A percentile compares a stretch with the other conserved stretches of the same genome.
Conservation (phyloP, 179 eudicot species). For the Drosera spatulata region DNA sequence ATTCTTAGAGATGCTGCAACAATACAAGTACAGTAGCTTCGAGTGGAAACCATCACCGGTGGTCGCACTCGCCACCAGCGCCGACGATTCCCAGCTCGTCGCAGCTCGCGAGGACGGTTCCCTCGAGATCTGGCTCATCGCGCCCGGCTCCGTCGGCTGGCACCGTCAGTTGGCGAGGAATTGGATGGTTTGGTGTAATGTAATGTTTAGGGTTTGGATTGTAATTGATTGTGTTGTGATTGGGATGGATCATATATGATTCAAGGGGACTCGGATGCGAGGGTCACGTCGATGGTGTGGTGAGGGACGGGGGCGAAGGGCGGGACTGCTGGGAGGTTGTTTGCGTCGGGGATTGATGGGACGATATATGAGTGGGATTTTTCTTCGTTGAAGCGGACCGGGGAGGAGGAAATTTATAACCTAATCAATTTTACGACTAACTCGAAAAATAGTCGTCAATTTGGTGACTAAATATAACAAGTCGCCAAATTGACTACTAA, state of each 20-base stretch:
- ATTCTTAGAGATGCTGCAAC: conserved; percentile 9
- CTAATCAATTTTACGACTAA: too few species aligned
- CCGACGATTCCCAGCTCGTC: conserved; percentile 76
- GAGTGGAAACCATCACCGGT: conserved; percentile 83
- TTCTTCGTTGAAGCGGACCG: conserved; percentile 46
- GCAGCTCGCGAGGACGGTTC: conserved; percentile 93
- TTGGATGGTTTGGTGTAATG: neutral
- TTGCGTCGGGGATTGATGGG: conserved; percentile 90
- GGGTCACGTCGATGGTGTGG: conserved; percentile 82
- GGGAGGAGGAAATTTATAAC: too few species aligned
- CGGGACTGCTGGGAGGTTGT: conserved; percentile 44
- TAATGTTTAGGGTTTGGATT: neutral
- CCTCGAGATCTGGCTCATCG: conserved; percentile 94
- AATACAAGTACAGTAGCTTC: conserved; percentile 33
- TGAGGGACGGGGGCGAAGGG: conserved; percentile 32
- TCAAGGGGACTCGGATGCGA: conserved; percentile 50
- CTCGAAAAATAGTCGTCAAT: too few species aligned
- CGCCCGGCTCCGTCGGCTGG: conserved; percentile 98
- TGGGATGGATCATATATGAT: conserved; percentile 34
- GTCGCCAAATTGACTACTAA: too few species aligned
- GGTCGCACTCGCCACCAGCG: conserved; percentile 79
- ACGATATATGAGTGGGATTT: conserved; percentile 92
- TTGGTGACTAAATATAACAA: too few species aligned
- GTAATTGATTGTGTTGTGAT: neutral
- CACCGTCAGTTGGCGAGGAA: conserved; percentile 79